These are phyloP conservation scores for Colletotrichum tofieldiae DNA, from an alignment of 2,329 filamentous ascomycete genomes.

Conservation along the genomic window DNA sequence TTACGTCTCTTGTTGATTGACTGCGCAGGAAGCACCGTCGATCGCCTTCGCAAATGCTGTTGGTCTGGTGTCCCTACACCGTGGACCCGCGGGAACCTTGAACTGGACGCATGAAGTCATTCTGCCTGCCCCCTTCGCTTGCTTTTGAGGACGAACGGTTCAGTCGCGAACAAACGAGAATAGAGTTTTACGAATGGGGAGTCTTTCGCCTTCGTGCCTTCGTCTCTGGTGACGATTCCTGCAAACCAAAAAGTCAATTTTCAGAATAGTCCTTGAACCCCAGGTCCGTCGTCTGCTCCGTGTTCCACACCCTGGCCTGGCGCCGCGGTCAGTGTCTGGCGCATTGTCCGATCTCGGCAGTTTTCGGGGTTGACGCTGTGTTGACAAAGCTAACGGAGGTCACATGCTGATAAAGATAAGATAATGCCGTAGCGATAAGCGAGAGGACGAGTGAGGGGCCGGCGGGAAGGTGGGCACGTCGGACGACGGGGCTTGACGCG, in stretches of 20 bases:
- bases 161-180: no score
- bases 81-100: neutral
- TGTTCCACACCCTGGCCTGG: slow-evolving; percentile 1
- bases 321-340: neutral
- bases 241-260: neutral
- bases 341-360: slow-evolving; percentile 35
- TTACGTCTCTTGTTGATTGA: slow-evolving; percentile 3
- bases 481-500: slow-evolving; percentile 13
- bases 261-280: neutral
- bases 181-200: neutral
- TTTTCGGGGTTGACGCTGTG: slow-evolving; percentile 9
- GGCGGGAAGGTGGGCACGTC: slow-evolving; percentile 3
- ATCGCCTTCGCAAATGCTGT: neutral
- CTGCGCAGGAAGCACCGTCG: slow-evolving; percentile 6
- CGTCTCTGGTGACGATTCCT: neutral
- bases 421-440: neutral
- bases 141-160: neutral
- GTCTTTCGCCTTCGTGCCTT: neutral
- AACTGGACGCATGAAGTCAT: neutral
- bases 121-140: neutral
- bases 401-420: slow-evolving; percentile 15
- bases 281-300: slow-evolving; percentile 7
- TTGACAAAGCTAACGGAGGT: neutral
- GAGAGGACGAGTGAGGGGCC: neutral
- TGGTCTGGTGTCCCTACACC: neutral